Evolutionary conservation across 176 grass and related monocot genomes (phyloP), one percentile per base, ranked within the genome.

Genomic region (Avena eriantha): DNA sequence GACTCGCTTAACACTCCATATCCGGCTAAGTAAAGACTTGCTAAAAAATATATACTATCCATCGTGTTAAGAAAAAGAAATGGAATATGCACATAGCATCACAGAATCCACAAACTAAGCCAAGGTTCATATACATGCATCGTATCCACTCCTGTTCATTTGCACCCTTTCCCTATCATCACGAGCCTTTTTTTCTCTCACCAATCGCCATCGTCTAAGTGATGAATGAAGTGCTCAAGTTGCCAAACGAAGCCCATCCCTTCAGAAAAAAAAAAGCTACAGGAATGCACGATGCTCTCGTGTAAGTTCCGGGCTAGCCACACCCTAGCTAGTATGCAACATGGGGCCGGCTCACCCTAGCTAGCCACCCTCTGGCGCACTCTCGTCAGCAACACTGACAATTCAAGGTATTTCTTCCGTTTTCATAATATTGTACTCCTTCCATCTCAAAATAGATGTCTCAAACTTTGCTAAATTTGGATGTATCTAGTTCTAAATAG

Each of bases 231-330:
- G 89, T 84, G 8, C 21, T 19, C 79, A 69, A 90, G 60, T 71
- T 56, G 55, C 14, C 46, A 66, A 79, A 54, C 4, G 36, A 69
- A 70, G 43, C 71, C 2, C 13, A 8, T 74, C n/a, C 45, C 6
- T 13, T 48, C n/a, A 15, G 1, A 74, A 74, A 41, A 74, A 74
- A 41, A 29, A 29, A 49, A 14, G 43, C 75, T 71, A 51, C 41
- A 82, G 67, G 3, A 35, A 12, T 76, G 59, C 81, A 91, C 76
- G 81, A 91, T 81, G 81, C 76, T 16, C 85, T 59, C 85, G 85
- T 91, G 89, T 11, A n/a, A 26, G 50, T 81, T 76, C 65, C 26
- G 45, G n/a, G 64, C 11, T 35, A 22, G 71, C 56, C 24, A 84
- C n/a, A 36, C 39, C 47, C 46, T 57, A 36, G 21, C 67, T 60